phyloP scores from a whole-genome alignment of 1,139 yeast genomes.

The Pneumocystis wakefieldiae region DNA sequence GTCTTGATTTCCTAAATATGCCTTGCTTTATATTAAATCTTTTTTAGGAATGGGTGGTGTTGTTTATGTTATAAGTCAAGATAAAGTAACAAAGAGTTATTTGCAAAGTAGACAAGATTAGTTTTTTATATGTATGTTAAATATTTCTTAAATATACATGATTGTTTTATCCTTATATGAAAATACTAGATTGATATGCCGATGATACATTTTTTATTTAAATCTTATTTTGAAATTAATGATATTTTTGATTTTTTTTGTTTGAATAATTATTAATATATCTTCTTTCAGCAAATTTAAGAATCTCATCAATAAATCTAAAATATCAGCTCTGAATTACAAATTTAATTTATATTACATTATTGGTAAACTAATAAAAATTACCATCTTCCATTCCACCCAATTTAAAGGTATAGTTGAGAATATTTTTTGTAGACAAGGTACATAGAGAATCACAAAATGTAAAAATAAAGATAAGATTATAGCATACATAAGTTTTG shows the following conservation, averaged over 20 bases:
- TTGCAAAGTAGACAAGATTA: conserved; percentile 90
- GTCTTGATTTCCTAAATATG: conserved; percentile 27
- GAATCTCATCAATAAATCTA: neutral
- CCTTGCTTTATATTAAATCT: neutral
- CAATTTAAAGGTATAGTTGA: conserved; percentile 24
- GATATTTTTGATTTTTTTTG: neutral
- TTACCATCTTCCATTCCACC: conserved; percentile 27
- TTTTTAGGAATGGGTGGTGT: conserved; percentile 63
- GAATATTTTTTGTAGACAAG: conserved; percentile 24
- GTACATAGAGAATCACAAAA: conserved; percentile 24
- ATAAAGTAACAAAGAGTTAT: conserved; percentile 71
- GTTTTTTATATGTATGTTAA: conserved; percentile 7
- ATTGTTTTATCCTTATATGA: neutral
- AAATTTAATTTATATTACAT: conserved; percentile 13
- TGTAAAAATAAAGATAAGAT: conserved; percentile 25
- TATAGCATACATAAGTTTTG: conserved; percentile 27
- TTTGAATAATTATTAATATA: neutral
- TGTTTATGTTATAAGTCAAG: conserved; percentile 84
- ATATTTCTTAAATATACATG: neutral
- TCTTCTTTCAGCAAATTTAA: neutral
- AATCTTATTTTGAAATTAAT: neutral
- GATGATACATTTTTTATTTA: neutral
- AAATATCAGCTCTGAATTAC: neutral
- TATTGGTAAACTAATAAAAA: conserved; percentile 26
- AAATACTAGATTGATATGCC: neutral